phyloP scores from a whole-genome alignment of 352 stramenopile genomes.

The Globisporangium alternatum region DNA sequence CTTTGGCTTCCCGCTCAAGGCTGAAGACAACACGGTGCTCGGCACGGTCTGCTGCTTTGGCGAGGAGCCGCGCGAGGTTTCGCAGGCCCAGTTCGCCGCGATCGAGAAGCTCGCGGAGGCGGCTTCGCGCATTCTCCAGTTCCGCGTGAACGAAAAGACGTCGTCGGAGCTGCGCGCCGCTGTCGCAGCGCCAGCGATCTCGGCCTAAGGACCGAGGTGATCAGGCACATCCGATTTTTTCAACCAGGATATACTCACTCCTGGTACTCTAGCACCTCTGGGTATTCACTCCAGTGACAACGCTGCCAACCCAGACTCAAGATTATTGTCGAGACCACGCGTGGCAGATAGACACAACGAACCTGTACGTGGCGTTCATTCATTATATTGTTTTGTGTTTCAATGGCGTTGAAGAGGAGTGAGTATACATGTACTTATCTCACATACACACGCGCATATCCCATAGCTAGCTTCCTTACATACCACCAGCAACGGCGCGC shows the following conservation, averaged over 20 bases:
- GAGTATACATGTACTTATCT: too few relatives aligned
- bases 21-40: constrained; percentile 32
- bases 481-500: neutral
- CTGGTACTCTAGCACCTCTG: neutral
- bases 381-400: neutral
- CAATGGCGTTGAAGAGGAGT: neutral
- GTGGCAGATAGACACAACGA: too few relatives aligned
- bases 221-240: neutral
- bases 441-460: too few relatives aligned
- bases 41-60: constrained; percentile 55
- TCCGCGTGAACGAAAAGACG: constrained; percentile 5
- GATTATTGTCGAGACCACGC: too few relatives aligned
- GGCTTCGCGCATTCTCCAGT: constrained; percentile 32
- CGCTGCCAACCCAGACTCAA: too few relatives aligned
- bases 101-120: constrained; percentile 39
- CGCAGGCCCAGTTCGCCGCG: constrained; percentile 42
- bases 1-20: constrained; percentile 50
- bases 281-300: too few relatives aligned
- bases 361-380: neutral
- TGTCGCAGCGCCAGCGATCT: neutral
- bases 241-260: neutral
- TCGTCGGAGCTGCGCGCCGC: neutral
- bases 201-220: neutral
- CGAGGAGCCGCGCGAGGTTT: constrained; percentile 35
- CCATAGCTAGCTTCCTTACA: too few relatives aligned